Percentiles rank a stretch among this genome's conserved stretches.
Conservation (phyloP, 139 green algal species). For the Chlorella sp. region DNA sequence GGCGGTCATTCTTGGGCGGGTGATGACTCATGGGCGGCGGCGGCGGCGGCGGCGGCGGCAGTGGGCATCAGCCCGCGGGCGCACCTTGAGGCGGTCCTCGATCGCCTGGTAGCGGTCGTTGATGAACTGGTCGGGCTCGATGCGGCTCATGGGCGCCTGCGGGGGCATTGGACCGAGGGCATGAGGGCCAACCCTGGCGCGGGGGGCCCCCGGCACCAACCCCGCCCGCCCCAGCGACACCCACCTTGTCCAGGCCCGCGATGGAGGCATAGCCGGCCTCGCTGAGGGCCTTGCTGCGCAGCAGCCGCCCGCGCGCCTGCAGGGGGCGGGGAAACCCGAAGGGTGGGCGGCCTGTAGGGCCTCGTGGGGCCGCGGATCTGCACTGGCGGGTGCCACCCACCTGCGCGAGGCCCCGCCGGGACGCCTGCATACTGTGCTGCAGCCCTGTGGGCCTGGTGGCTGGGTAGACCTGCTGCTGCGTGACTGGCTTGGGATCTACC, state of each 20-base stretch:
- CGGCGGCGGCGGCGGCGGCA: neutral
- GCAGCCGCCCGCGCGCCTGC: constrained; percentile 36
- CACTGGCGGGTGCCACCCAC: neutral
- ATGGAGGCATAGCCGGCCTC: constrained; percentile 40
- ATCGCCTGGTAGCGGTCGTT: constrained; percentile 93
- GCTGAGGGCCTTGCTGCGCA: constrained; percentile 6
- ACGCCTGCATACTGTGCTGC: constrained; percentile 1
- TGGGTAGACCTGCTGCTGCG: too few species aligned
- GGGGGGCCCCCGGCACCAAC: neutral
- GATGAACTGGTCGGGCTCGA: constrained; percentile 81
- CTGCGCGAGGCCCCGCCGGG: constrained; percentile 18
- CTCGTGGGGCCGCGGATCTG: too few species aligned
- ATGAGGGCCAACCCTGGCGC: neutral
- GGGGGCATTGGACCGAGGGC: neutral
- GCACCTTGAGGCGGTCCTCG: constrained; percentile 81
- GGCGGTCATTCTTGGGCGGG: too few species aligned
- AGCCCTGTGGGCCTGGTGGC: too few species aligned
- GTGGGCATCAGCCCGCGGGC: neutral
- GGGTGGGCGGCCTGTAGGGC: neutral
- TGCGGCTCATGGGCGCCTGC: constrained; percentile 85
- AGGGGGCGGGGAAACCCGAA: constrained; percentile 24
- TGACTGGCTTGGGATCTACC: too few species aligned
- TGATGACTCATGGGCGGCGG: constrained; percentile 1
- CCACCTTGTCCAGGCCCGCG: constrained; percentile 53
- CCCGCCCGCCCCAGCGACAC: neutral